phyloP scores from a whole-genome alignment of 441 rosid genomes.

The Manihot esculenta region DNA sequence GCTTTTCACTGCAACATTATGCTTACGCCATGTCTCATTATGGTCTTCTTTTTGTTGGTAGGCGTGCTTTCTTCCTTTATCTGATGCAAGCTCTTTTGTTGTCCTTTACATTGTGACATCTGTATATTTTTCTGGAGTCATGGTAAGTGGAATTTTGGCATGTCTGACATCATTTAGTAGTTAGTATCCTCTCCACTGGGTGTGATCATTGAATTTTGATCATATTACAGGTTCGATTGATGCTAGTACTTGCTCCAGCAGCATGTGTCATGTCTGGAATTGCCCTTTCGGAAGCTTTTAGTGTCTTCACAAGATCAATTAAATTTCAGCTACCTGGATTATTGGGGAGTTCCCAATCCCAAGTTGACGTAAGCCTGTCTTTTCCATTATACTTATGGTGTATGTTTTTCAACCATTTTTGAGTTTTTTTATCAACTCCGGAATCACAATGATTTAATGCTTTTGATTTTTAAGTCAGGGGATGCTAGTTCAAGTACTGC shows the following conservation, averaged over 20 bases:
- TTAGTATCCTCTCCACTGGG: conserved; percentile 5
- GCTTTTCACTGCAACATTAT: conserved; percentile 8
- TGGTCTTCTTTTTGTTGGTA: conserved; percentile 40
- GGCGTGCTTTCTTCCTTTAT: conserved; percentile 96
- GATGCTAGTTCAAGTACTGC: conserved; percentile 45
- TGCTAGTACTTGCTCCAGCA: conserved; percentile 99
- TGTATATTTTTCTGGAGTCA: conserved; percentile 98
- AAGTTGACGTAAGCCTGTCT: conserved; percentile 52
- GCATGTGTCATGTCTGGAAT: conserved; percentile 99
- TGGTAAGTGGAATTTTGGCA: conserved; percentile 54
- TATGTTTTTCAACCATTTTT: conserved; percentile 19
- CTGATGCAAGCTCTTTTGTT: conserved; percentile 96
- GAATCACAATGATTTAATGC: conserved; percentile 21
- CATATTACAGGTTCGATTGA: conserved; percentile 84
- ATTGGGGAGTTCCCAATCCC: conserved; percentile 38
- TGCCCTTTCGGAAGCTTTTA: conserved; percentile 96
- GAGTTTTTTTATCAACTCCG: conserved; percentile 21
- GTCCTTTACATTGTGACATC: conserved; percentile 91
- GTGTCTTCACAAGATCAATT: conserved; percentile 79
- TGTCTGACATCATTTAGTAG: neutral
- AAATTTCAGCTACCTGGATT: conserved; percentile 75
- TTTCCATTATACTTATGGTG: conserved; percentile 14
- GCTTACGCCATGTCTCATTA: conserved; percentile 10
- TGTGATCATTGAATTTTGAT: conserved; percentile 25
- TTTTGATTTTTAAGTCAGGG: conserved; percentile 58